Percentiles rank a stretch among this genome's conserved stretches.
phyloP scores from a whole-genome alignment of 106 monocot genomes.

The Gastrodia elata region DNA sequence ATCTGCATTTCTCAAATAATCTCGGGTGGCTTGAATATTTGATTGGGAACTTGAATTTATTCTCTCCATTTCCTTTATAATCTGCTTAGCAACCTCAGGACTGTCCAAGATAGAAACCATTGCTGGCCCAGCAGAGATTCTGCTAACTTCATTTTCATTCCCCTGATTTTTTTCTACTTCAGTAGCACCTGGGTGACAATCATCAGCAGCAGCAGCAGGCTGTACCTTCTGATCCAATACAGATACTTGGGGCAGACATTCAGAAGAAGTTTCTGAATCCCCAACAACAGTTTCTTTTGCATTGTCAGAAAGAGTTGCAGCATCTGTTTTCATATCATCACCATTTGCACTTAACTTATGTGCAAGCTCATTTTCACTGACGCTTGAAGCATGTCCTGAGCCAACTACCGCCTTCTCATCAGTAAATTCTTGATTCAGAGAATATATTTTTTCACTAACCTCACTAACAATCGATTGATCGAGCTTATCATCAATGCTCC shows the following conservation, averaged over 20 bases:
- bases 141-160: conserved; percentile 38
- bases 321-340: background rate
- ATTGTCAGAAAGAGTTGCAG: conserved; percentile 1
- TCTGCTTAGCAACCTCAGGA: conserved; percentile 38
- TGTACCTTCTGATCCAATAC: conserved; percentile 8
- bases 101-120: conserved; percentile 52
- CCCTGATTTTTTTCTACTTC: conserved; percentile 13
- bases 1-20: conserved; percentile 12
- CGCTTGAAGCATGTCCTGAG: conserved; percentile 1
- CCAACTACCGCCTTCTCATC: background rate
- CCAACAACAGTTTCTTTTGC: conserved; percentile 8
- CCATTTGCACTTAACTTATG: background rate
- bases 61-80: conserved; percentile 49
- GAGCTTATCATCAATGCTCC: background rate
- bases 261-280: background rate
- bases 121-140: conserved; percentile 25
- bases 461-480: background rate
- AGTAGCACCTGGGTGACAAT: conserved; percentile 6
- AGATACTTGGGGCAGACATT: background rate
- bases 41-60: conserved; percentile 18
- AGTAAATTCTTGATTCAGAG: background rate
- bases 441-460: background rate
- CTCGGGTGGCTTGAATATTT: background rate
- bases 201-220: conserved; percentile 14
- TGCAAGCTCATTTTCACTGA: background rate